Base-by-base conservation (phyloP, 2,329 filamentous ascomycete species). In the Volutella citrinella region DNA sequence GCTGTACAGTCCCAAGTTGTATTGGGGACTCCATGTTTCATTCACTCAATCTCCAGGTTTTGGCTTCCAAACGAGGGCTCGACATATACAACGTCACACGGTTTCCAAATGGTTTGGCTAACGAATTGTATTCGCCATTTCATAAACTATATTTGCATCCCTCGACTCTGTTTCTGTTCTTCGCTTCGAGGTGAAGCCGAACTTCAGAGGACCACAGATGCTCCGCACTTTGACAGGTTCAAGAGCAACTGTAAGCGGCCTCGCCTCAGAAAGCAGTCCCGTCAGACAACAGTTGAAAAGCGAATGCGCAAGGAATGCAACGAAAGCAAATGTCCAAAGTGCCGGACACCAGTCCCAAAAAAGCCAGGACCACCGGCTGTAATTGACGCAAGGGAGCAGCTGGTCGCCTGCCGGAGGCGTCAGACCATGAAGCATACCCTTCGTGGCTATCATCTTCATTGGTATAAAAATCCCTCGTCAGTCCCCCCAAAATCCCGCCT, bases 281-380 rank as follows among this genome's bases (percentile, higher is more conserved):
- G 34, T 36, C 28, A 40, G 36, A 27, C 38, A 33, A 44, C 21
- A 32, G 28, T 30, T 32, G 40, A 38, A n/a, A n/a, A n/a, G n/a
- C n/a, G n/a, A 31, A 41, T 49, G 40, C 34, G 30, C 41, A 40
- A 53, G 38, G 49, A 53, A 51, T 53, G 46, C 50, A 50, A 48
- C 28, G 46, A 54, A 54, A 46, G 51, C 51, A 54, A 54, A 54
- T 54, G 27, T 54, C 51, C 47, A 54, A 54, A 49, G 50, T 54
- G 51, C 51, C 48, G 42, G 48, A 54, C 48, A 54, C 32, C 42
- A 42, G 40, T 51, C 45, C 46, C 48, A n/a, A n/a, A n/a, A n/a
- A n/a, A 42, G 34, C 23, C 36, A 48, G 42, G 46, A 48, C 48
- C 36, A 45, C 46, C 50, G 48, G 50, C 46, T 46, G 46, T 51